phyloP scores from a whole-genome alignment of 352 stramenopile species.

The Thalassiosira sp. region DNA sequence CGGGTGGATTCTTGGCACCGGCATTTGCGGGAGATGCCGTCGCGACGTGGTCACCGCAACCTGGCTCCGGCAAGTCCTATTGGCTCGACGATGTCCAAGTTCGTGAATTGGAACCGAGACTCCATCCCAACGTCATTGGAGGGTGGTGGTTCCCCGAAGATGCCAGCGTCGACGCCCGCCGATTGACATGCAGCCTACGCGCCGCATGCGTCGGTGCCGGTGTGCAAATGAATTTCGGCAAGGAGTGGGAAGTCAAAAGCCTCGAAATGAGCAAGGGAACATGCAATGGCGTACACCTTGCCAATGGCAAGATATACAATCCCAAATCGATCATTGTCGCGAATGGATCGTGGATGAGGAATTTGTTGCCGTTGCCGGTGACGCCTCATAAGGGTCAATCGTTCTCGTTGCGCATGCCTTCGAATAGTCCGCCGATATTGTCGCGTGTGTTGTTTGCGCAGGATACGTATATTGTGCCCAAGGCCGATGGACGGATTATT shows the following conservation, averaged over 20 bases:
- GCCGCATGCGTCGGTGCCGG: constrained; percentile 67
- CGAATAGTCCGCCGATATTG: constrained; percentile 58
- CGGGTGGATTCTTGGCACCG: constrained; percentile 79
- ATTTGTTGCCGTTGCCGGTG: constrained; percentile 75
- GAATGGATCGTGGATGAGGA: constrained; percentile 82
- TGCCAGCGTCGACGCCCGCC: constrained; percentile 74
- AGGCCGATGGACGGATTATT: constrained; percentile 82
- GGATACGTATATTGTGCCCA: constrained; percentile 84
- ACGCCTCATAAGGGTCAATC: constrained; percentile 81
- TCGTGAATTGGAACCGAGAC: constrained; percentile 71
- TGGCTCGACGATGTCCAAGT: constrained; percentile 80
- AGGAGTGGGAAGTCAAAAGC: constrained; percentile 63
- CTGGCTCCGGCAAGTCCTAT: constrained; percentile 37
- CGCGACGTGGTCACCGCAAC: constrained; percentile 69
- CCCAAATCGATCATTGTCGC: constrained; percentile 69
- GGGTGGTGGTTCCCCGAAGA: constrained; percentile 84
- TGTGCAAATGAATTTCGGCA: constrained; percentile 71
- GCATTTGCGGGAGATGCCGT: constrained; percentile 80
- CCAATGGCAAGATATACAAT: constrained; percentile 56
- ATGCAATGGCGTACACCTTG: constrained; percentile 59
- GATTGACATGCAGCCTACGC: constrained; percentile 63
- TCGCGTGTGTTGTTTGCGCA: constrained; percentile 76
- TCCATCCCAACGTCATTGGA: constrained; percentile 69
- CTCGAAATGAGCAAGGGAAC: constrained; percentile 64
- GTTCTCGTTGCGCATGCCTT: constrained; percentile 70